A percentile compares a stretch with the other conserved stretches of the same genome.
Conservation (phyloP, 129 eudicot genomes). For the Chrysanthemum seticuspe region DNA sequence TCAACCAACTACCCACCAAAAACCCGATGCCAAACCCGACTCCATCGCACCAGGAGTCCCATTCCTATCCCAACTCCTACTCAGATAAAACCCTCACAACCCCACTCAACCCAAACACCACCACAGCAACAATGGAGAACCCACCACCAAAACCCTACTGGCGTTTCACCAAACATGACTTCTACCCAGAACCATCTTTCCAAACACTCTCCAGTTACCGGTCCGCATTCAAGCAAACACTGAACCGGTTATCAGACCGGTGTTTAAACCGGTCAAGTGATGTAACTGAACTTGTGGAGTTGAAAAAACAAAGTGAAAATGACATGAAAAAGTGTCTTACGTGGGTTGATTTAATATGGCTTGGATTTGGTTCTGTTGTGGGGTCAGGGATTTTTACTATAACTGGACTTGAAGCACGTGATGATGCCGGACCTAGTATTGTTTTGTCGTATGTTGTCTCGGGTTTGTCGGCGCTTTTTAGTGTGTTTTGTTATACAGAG, state of each 20-base stretch:
- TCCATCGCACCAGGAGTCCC: constrained; percentile 16
- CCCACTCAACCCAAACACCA: constrained; percentile 28
- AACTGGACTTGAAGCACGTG: constrained; percentile 71
- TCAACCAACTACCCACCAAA: constrained; percentile 13
- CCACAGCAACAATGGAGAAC: constrained; percentile 21
- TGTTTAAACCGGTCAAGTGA: constrained; percentile 70
- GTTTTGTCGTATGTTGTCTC: constrained; percentile 65
- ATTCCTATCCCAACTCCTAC: not conserved
- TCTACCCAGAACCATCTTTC: constrained; percentile 79
- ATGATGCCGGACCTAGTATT: constrained; percentile 76
- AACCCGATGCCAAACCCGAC: constrained; percentile 16
- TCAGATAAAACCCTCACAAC: constrained; percentile 7
- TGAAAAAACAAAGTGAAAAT: constrained; percentile 56
- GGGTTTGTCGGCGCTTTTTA: constrained; percentile 70
- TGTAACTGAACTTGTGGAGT: constrained; percentile 43
- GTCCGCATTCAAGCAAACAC: constrained; percentile 48
- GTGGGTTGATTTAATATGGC: constrained; percentile 86
- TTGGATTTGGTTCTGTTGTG: constrained; percentile 78
- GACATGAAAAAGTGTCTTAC: constrained; percentile 61
- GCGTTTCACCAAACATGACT: constrained; percentile 70
- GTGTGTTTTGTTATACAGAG: constrained; percentile 81
- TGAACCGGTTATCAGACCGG: constrained; percentile 59
- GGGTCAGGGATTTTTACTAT: constrained; percentile 81
- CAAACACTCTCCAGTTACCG: constrained; percentile 44
- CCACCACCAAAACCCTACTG: constrained; percentile 52